Conservation (phyloP, 2,329 filamentous ascomycete genomes). For the Colletotrichum orchidophilum region DNA sequence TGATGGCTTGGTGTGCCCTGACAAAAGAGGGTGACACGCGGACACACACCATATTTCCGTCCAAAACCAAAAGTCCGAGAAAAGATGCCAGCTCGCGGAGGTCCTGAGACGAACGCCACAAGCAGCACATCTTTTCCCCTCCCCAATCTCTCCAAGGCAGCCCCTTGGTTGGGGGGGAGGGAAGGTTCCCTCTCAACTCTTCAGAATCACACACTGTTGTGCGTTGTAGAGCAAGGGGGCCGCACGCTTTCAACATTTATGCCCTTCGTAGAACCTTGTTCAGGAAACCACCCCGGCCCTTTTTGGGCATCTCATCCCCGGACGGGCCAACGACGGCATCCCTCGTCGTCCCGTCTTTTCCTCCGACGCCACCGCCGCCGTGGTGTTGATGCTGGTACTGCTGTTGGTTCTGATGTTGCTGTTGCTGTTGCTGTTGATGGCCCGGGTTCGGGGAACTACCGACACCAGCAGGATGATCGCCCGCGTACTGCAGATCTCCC, state of each 20-base stretch:
- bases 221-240: not conserved
- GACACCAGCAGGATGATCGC: constrained; percentile 6
- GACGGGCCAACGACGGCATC: not conserved
- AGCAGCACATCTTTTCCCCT: not conserved
- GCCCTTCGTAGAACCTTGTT: constrained; percentile 48
- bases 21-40: not conserved
- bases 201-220: not conserved
- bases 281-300: constrained; percentile 44
- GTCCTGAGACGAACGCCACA: not conserved
- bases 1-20: not conserved
- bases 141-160: not conserved
- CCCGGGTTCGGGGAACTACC: not conserved
- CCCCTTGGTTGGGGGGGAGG: not conserved
- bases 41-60: not conserved
- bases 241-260: constrained; percentile 19
- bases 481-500: constrained; percentile 36
- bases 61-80: not conserved
- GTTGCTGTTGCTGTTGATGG: not conserved
- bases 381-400: not conserved
- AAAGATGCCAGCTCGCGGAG: not conserved
- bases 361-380: not conserved
- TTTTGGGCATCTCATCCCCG: constrained; percentile 36
- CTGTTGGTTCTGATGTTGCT: not conserved
- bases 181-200: not conserved
- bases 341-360: constrained; percentile 27